Base-by-base conservation (phyloP, 495 filamentous ascomycete species). In the Aspergillus funiculosus region DNA sequence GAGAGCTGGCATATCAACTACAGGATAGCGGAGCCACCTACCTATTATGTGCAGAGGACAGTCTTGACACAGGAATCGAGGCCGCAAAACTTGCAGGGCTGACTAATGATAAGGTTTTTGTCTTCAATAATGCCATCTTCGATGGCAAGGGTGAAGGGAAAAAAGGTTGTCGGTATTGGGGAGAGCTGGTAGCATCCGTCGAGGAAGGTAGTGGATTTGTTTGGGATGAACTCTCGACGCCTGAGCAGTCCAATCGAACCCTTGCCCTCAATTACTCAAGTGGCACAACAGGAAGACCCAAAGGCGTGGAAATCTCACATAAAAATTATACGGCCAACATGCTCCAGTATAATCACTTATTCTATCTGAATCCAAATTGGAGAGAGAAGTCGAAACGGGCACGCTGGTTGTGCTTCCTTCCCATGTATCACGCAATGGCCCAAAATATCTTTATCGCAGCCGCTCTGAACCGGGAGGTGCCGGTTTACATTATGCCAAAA, bases 261-360 rank as follows among this genome's bases (percentile, higher is more conserved):
- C 67, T 75, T 2, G 71, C 71, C 66, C 70, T 90, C 41, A 88
- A 88, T 53, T 89, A 89, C 63, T 80, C 73, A 42, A 78, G 73
- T 38, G 88, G 88, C 2, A 94, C 88, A 6, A 94, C 87, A 0
- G 88, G 88, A 3, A 69, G 86, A 5, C 84, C 88, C 10, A 94
- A 94, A 58, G 88, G 88, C 17, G 88, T 91, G 18, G 81, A 85
- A 61, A 81, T 92, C 49, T 76, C 80, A 10, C 87, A 94, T 61
- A 62, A 68, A 27, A 82, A 86, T 50, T 84, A 89, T 53, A 70
- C 86, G 15, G 70, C 84, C 37, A 89, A 92, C 59, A 75, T 66
- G 39, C 74, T 84, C 45, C 76, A 82, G 57, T 69, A 76, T 6
- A 70, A 66, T 15, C 60, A 68, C 52, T 48, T 77, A n/a, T 58